Conservation (phyloP, 208 protist species). For the Naegleria fowleri region DNA sequence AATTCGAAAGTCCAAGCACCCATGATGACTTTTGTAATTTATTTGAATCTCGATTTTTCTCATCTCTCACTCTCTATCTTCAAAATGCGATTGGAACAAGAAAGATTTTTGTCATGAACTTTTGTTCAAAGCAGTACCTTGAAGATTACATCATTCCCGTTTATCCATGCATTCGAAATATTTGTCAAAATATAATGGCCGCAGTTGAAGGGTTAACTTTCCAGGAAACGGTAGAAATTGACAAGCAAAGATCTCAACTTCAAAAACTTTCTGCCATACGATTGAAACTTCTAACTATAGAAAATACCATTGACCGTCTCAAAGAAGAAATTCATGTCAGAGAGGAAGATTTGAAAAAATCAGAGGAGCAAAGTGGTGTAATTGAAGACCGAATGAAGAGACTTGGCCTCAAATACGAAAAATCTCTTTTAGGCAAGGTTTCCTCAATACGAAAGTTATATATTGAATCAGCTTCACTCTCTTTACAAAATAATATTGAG, state of each 20-base stretch:
- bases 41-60: neutral
- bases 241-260: neutral
- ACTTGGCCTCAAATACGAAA: neutral
- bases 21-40: neutral
- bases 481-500: neutral
- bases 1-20: neutral
- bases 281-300: neutral
- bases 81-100: neutral
- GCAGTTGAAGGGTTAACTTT: neutral
- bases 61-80: neutral
- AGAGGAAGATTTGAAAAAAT: neutral
- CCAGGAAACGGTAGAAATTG: neutral
- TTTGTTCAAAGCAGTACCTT: neutral
- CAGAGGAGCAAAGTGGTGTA: neutral
- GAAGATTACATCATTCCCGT: neutral
- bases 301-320: slow-evolving; percentile 9
- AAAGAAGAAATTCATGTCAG: slow-evolving; percentile 8
- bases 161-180: neutral
- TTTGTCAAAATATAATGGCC: neutral
- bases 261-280: neutral
- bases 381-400: neutral
- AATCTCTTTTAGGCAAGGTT: neutral
- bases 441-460: neutral
- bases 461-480: neutral
- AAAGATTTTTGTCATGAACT: slow-evolving; percentile 7